Evolutionary conservation across 2,329 filamentous ascomycete species (phyloP).

Genomic region (Westerdykella ornata): DNA sequence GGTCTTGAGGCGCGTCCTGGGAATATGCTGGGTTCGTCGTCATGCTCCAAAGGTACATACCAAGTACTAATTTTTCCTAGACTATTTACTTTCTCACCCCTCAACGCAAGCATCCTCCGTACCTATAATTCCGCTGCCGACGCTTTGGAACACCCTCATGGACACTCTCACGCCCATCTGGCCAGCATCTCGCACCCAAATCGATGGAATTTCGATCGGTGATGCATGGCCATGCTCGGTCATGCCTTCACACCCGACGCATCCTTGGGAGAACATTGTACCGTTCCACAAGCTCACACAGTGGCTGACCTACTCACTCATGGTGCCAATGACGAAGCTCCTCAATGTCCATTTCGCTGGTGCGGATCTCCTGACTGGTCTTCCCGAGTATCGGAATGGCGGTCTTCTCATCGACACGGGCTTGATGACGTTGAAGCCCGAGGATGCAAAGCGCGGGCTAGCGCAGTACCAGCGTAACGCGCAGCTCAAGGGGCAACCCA

Average conservation of each 20-base stretch:
- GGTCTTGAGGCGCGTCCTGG: slow-evolving; percentile 78
- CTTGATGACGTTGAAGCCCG: slow-evolving; percentile 66
- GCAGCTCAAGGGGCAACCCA: slow-evolving; percentile 63
- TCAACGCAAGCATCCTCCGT: slow-evolving; percentile 83
- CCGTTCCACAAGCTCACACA: slow-evolving; percentile 93
- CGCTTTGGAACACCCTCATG: slow-evolving; percentile 87
- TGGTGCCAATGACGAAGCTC: slow-evolving; percentile 80
- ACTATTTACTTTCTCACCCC: slow-evolving; percentile 87
- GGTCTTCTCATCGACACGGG: slow-evolving; percentile 82
- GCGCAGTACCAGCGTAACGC: slow-evolving; percentile 64
- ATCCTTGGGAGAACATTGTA: slow-evolving; percentile 72
- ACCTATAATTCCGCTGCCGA: slow-evolving; percentile 78
- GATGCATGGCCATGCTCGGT: slow-evolving; percentile 89
- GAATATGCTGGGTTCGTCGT: slow-evolving; percentile 75
- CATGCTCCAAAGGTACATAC: neutral
- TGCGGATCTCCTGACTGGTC: slow-evolving; percentile 74
- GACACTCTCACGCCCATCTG: slow-evolving; percentile 80
- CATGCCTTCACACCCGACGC: slow-evolving; percentile 67
- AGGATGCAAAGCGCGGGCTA: slow-evolving; percentile 64
- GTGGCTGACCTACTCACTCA: slow-evolving; percentile 90
- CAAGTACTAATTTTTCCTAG: slow-evolving; percentile 43
- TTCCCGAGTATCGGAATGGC: slow-evolving; percentile 89
- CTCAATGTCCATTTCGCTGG: slow-evolving; percentile 76
- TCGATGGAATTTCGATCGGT: slow-evolving; percentile 80
- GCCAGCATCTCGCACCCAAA: slow-evolving; percentile 76